Base-by-base conservation (phyloP, 768 basidiomycete species). In the Chalciporus piperatus region DNA sequence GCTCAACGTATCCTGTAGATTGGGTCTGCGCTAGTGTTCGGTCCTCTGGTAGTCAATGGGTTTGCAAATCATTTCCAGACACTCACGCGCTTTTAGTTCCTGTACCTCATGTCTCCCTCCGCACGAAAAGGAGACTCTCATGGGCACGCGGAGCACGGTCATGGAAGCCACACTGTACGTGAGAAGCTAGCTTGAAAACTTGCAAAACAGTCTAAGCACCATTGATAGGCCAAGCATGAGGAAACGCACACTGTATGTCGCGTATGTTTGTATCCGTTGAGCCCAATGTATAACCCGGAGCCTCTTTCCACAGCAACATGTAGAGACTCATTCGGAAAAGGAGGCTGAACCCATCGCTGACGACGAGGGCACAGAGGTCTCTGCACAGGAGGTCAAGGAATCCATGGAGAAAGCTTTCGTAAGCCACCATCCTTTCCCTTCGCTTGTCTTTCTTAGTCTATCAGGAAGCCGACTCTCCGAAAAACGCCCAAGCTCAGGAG, bases 381-480 rank as follows among this genome's bases (percentile, higher is more conserved):
- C 69, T 43, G 51, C 45, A 37, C 57, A 67, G 38, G 69, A 69
- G 22, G 52, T 72, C 44, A 62, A 67, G 41, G 65, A 69, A 30
- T 70, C 70, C 20, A 57, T 64, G 22, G 56, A 60, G 52, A 56
- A 50, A 38, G 63, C 59, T 11, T 52, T 57, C 6, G 68, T 70
- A 32, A 48, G 70, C 55, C 28, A 42, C 35, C 2, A 27, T 28
- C 25, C 49, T 48, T n/a, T 25, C 30, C 22, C 39, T 40, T 46
- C 5, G 33, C 20, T 28, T 25, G 25, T 27, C 27, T 35, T 32
- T 40, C 32, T 56, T 30, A 59, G 53, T 52, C 47, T 32, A 20
- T 22, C 41, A 72, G 70, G 57, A 58, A 22, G 45, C 54, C 22
- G 71, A 71, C 51, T 62, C 71, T 44, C 67, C 70, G 14, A 70